phyloP scores from a whole-genome alignment of 2,329 filamentous ascomycete species.

The Alternaria consortialis region DNA sequence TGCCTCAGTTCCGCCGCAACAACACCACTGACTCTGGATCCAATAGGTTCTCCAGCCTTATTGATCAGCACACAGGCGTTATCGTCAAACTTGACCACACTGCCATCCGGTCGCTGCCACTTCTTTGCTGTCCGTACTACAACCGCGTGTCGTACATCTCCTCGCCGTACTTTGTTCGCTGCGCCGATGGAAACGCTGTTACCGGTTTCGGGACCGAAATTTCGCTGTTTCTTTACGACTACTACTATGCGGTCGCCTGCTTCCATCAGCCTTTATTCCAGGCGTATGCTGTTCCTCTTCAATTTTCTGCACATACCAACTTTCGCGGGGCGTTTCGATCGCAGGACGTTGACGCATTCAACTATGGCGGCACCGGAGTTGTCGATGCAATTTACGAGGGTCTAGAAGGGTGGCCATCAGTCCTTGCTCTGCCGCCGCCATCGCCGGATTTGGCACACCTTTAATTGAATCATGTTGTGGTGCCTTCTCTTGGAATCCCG shows the following conservation, averaged over 20 bases:
- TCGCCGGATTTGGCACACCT: conserved; percentile 36
- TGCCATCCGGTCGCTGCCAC: conserved; percentile 86
- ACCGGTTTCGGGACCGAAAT: conserved; percentile 74
- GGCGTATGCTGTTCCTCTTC: neutral
- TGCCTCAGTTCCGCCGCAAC: conserved; percentile 89
- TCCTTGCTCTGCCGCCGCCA: conserved; percentile 21
- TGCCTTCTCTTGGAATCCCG: conserved; percentile 1
- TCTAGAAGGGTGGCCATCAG: conserved; percentile 70
- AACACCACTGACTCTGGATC: conserved; percentile 77
- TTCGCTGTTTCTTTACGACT: conserved; percentile 95
- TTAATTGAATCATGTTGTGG: conserved; percentile 51
- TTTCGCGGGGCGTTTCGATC: conserved; percentile 85
- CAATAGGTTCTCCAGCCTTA: conserved; percentile 95
- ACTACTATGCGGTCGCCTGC: conserved; percentile 95
- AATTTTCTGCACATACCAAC: conserved; percentile 71
- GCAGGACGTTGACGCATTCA: conserved; percentile 92
- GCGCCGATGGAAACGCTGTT: conserved; percentile 75
- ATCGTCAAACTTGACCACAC: conserved; percentile 92
- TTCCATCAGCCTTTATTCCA: conserved; percentile 19
- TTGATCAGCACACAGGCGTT: conserved; percentile 98
- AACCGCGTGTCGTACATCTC: conserved; percentile 95
- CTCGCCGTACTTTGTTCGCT: conserved; percentile 93
- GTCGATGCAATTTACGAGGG: conserved; percentile 99
- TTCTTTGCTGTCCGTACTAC: conserved; percentile 92
- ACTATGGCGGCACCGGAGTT: conserved; percentile 97